These are phyloP conservation scores for Tilletia horrida DNA, from an alignment of 1,284 basidiomycete genomes.

Conservation along the genomic window DNA sequence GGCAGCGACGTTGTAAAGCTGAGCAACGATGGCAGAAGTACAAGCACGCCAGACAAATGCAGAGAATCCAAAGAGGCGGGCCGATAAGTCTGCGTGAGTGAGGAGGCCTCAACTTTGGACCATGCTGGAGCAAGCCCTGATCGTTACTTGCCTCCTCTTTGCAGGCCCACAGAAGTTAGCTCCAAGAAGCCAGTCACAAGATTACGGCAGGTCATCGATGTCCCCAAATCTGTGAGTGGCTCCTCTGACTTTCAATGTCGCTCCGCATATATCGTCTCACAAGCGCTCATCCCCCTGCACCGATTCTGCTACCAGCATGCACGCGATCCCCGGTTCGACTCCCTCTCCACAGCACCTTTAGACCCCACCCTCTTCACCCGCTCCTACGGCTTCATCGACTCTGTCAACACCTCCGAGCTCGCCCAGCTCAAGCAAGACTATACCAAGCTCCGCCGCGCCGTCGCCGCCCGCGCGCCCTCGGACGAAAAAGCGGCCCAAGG, in stretches of 20 bases:
- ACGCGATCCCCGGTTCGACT: constrained; percentile 15
- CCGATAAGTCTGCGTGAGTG: constrained; percentile 14
- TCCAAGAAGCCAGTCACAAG: constrained; percentile 3
- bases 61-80: not conserved
- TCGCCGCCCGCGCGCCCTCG: not conserved
- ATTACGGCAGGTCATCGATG: constrained; percentile 7
- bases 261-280: not conserved
- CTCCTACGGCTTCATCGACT: constrained; percentile 2
- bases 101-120: not conserved
- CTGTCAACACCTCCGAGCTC: not conserved
- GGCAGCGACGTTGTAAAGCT: too few relatives aligned
- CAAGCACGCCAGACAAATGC: too few relatives aligned
- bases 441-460: constrained; percentile 8
- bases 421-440: not conserved
- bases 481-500: not conserved
- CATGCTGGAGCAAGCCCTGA: too few relatives aligned
- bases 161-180: not conserved
- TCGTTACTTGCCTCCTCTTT: too few relatives aligned
- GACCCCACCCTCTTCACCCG: not conserved
- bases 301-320: not conserved
- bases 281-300: not conserved
- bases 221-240: not conserved
- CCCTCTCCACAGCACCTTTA: not conserved
- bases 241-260: not conserved
- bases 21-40: too few relatives aligned